Evolutionary conservation across 345 rosid genomes (phyloP).

Genomic region (Eucalyptus paniculata): DNA sequence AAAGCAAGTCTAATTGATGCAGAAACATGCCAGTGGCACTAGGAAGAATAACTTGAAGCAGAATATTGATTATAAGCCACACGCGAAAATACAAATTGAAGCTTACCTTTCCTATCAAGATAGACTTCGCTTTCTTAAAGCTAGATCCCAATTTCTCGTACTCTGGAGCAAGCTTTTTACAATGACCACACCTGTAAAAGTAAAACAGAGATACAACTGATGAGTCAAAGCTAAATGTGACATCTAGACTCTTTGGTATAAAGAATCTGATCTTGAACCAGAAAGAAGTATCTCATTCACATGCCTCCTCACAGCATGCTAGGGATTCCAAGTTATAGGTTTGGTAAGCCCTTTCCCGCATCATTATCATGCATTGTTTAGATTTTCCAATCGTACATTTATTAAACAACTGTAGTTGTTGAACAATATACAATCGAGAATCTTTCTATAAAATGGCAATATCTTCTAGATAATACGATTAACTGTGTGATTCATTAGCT

Average conservation of each 20-base stretch:
- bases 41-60: neutral
- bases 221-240: neutral
- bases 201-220: neutral
- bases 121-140: constrained; percentile 79
- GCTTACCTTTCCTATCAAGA: constrained; percentile 87
- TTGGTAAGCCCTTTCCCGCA: neutral
- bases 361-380: neutral
- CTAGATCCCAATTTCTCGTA: constrained; percentile 86
- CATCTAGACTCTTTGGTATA: neutral
- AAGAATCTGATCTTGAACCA: neutral
- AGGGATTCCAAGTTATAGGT: neutral
- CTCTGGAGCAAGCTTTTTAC: constrained; percentile 98
- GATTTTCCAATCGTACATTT: neutral
- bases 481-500: neutral
- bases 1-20: neutral
- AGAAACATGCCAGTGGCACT: neutral
- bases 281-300: neutral
- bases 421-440: neutral
- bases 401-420: neutral
- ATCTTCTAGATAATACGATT: neutral
- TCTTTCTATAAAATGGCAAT: neutral
- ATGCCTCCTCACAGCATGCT: neutral
- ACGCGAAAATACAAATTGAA: neutral
- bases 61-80: neutral
- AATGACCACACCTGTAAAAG: constrained; percentile 86